Conservation (phyloP, 2,329 filamentous ascomycete species). For the Escovopsis weberi region DNA sequence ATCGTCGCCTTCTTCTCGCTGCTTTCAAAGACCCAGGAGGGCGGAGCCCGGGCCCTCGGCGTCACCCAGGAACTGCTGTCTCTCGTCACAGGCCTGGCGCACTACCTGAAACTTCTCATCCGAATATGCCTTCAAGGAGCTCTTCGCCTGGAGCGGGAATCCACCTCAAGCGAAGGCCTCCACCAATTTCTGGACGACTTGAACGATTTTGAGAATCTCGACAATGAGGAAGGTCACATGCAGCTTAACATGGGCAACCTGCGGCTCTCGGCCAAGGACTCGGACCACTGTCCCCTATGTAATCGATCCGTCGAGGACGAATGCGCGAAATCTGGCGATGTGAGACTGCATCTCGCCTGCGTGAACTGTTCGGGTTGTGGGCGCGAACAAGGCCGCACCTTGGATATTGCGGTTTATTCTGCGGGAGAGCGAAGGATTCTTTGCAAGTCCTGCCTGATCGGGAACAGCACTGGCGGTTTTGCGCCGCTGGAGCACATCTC, state of each 20-base stretch:
- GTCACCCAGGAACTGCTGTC: slow-evolving; percentile 98
- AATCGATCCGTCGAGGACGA: slow-evolving; percentile 87
- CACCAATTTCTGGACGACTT: slow-evolving; percentile 75
- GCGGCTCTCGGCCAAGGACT: slow-evolving; percentile 56
- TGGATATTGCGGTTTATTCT: slow-evolving; percentile 59
- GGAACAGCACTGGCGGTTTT: slow-evolving; percentile 36
- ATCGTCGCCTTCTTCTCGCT: slow-evolving; percentile 96
- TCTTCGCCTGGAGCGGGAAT: slow-evolving; percentile 79
- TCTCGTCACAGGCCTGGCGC: slow-evolving; percentile 85
- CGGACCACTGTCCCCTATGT: slow-evolving; percentile 74
- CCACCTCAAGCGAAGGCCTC: slow-evolving; percentile 56
- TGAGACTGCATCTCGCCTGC: slow-evolving; percentile 74
- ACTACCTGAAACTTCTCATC: slow-evolving; percentile 95
- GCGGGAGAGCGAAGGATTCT: slow-evolving; percentile 52
- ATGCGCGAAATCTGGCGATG: slow-evolving; percentile 61
- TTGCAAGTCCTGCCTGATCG: slow-evolving; percentile 52
- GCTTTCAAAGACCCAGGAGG: slow-evolving; percentile 87
- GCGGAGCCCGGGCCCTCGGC: slow-evolving; percentile 75
- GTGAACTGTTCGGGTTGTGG: slow-evolving; percentile 56
- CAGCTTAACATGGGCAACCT: slow-evolving; percentile 52
- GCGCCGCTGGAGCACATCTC: slow-evolving; percentile 58
- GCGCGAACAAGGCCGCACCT: slow-evolving; percentile 50
- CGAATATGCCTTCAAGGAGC: slow-evolving; percentile 92
- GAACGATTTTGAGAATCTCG: slow-evolving; percentile 63
- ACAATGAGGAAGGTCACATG: slow-evolving; percentile 53